Base-by-base conservation (phyloP, 805 yeast species). In the Candida sphagnicola region DNA sequence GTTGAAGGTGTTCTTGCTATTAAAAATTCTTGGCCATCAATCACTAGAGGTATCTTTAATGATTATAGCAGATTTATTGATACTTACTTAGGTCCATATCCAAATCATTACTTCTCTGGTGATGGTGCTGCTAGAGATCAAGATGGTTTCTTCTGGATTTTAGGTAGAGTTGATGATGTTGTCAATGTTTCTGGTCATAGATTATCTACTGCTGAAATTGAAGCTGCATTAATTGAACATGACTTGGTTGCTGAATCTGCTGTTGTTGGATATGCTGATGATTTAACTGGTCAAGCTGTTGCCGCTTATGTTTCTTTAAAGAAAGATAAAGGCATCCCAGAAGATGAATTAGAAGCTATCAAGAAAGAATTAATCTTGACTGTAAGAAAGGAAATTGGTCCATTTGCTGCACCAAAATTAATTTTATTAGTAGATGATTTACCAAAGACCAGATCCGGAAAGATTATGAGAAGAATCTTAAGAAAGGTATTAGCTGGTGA, bases 401-500 rank as follows among this genome's bases (percentile, higher is more conserved):
- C 88, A 35, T 88, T 88, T 66, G 99, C 99, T 15, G 95, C 98
- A 41, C 99, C 99, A 57, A 90, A 90, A 66, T 71, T 81, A 36
- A 81, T 90, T 42, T 71, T 83, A 51, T 68, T 90, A 43, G 95
- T 91, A 40, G 82, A 80, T 44, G 98, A 93, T 59, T 78, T 93
- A 63, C 99, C 99, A 67, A 93, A 91, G 78, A 93, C 99, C 17
- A 81, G 99, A 71, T 88, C 96, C 8, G 99, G 99, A 53, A 93
- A 93, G 76, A 91, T 93, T 59, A 91, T 93, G 95, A 85, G 99
- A 75, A 86, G 99, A 73, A 85, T 93, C 46, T 76, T 93, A 66
- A 83, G 99, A 70, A 93, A 93, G 71, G 78, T 91, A 44, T 82
- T 89, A 40, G 81, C 93, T 37, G 90, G 91, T 50, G 97, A 91